Conservation (phyloP, 306 rosid species). For the Comarum palustre region DNA sequence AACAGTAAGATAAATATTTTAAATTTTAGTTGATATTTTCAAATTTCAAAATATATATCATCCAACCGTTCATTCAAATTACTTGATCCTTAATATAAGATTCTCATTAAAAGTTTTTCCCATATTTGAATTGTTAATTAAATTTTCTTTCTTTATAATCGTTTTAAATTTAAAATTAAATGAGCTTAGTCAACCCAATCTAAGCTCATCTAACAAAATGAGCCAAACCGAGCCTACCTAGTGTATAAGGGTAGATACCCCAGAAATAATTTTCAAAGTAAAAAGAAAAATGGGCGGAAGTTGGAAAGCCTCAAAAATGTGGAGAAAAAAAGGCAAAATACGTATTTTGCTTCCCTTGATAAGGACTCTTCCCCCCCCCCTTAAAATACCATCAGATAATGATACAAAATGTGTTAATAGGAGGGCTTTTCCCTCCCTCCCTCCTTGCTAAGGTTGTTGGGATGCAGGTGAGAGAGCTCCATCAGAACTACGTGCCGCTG, state of each 20-base stretch:
- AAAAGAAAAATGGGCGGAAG: conserved; percentile 4
- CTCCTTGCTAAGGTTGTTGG: conserved; percentile 42
- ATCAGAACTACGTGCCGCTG: conserved; percentile 45
- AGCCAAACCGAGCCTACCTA: no score
- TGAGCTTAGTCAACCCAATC: no score
- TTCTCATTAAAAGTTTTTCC: no score
- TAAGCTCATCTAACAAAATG: no score
- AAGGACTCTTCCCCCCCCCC: conserved; percentile 34
- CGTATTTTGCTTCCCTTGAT: conserved; percentile 33
- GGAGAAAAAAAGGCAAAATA: conserved; percentile 3
- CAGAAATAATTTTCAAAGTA: conserved; percentile 28
- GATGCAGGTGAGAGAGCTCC: conserved; percentile 52
- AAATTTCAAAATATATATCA: no score
- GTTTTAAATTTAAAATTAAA: no score
- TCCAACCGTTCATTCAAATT: no score
- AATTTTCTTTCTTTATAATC: no score
- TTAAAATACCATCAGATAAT: conserved; percentile 25
- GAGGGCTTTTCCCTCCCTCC: conserved; percentile 32
- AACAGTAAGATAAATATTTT: no score
- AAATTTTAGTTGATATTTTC: no score
- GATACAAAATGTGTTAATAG: conserved; percentile 46
- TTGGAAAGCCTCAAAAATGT: conserved; percentile 15
- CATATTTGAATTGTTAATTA: no score
- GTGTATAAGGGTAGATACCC: conserved; percentile 52
- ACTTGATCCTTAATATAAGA: no score